Evolutionary conservation across 148 eudicot genomes (phyloP).

Genomic region (Fallopia convolvulus): DNA sequence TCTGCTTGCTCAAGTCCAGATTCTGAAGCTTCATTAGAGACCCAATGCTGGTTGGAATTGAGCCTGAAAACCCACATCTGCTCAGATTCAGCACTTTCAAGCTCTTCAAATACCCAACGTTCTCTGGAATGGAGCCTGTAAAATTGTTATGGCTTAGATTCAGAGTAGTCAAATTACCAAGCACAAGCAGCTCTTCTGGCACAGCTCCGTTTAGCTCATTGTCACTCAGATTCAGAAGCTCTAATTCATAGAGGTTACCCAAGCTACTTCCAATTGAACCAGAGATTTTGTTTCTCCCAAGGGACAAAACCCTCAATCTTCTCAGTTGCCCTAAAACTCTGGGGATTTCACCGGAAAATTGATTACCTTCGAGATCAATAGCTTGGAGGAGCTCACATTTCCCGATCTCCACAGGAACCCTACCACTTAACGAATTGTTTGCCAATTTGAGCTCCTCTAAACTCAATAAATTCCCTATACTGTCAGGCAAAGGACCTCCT

Average conservation of each 20-base stretch:
- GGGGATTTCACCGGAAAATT: slow-evolving; percentile 50
- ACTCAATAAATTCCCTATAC: slow-evolving; percentile 29
- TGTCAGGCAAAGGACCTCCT: slow-evolving; percentile 32
- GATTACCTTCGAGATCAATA: slow-evolving; percentile 53
- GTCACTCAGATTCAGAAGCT: slow-evolving; percentile 46
- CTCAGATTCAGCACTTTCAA: slow-evolving; percentile 54
- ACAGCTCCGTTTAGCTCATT: slow-evolving; percentile 46
- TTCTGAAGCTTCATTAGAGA: slow-evolving; percentile 33
- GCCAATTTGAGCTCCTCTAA: slow-evolving; percentile 51
- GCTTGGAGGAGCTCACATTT: slow-evolving; percentile 31
- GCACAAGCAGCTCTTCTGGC: slow-evolving; percentile 44
- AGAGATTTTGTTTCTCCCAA: slow-evolving; percentile 45
- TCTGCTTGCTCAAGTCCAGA: slow-evolving; percentile 69
- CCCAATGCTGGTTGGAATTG: slow-evolving; percentile 47
- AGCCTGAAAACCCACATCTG: slow-evolving; percentile 48
- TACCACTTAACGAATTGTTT: slow-evolving; percentile 53
- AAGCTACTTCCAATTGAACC: slow-evolving; percentile 40
- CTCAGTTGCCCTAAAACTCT: slow-evolving; percentile 38
- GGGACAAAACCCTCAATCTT: slow-evolving; percentile 33
- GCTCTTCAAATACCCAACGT: slow-evolving; percentile 30
- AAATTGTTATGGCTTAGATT: slow-evolving; percentile 52
- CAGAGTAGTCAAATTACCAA: slow-evolving; percentile 47
- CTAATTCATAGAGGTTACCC: slow-evolving; percentile 26
- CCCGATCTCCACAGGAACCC: slow-evolving; percentile 40
- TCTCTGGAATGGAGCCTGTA: slow-evolving; percentile 28